Evolutionary conservation across 2,329 filamentous ascomycete species (phyloP).

Genomic region (Curvularia spicifera): DNA sequence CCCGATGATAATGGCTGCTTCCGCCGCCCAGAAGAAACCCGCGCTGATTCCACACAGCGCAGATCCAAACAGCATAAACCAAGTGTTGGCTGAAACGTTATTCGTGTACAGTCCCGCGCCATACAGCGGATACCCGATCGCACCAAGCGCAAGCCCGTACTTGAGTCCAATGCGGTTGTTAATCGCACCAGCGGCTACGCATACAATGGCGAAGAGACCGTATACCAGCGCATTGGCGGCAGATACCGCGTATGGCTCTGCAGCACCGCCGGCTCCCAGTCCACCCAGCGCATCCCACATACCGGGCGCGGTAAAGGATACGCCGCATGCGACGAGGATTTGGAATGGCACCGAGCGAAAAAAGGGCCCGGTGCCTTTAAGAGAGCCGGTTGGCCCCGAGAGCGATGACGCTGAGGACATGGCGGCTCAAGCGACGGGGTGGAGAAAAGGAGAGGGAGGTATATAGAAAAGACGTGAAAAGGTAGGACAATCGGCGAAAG

Average conservation of each 20-base stretch:
- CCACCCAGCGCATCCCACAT: constrained; percentile 48
- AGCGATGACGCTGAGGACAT: constrained; percentile 21
- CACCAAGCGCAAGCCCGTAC: constrained; percentile 51
- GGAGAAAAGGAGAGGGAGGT: neutral
- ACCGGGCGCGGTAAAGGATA: constrained; percentile 44
- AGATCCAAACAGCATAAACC: constrained; percentile 51
- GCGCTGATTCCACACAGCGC: constrained; percentile 50
- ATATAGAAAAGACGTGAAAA: neutral
- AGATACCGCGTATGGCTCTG: constrained; percentile 43
- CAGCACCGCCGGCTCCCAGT: constrained; percentile 43
- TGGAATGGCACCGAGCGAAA: constrained; percentile 45
- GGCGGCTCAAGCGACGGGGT: neutral
- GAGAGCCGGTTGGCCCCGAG: constrained; percentile 20
- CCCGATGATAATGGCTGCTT: constrained; percentile 52
- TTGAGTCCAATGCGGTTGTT: constrained; percentile 48
- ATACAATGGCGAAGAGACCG: constrained; percentile 43
- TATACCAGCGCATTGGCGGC: constrained; percentile 46
- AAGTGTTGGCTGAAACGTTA: constrained; percentile 48
- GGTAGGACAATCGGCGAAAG: neutral
- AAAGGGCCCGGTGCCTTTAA: constrained; percentile 30
- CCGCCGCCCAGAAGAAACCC: constrained; percentile 54
- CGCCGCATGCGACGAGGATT: constrained; percentile 44
- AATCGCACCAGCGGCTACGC: constrained; percentile 45
- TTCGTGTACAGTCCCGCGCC: constrained; percentile 52
- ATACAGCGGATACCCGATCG: constrained; percentile 53